A percentile compares a stretch with the other conserved stretches of the same genome.
These are phyloP conservation scores for Zygosaccharomyces lentus DNA, from an alignment of 805 yeast genomes.

Conservation along the genomic window DNA sequence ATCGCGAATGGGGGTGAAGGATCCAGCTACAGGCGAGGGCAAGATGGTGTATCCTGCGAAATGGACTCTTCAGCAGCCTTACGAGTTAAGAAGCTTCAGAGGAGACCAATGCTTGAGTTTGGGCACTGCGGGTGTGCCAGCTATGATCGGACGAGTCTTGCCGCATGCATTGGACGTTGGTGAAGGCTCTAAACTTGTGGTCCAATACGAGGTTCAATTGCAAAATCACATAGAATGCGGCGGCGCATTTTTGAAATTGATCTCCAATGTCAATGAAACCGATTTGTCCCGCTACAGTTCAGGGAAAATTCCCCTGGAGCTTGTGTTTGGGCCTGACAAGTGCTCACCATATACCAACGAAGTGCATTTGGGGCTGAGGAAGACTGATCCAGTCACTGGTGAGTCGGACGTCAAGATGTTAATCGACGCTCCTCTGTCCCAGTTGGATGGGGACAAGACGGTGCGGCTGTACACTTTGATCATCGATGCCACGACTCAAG, in stretches of 20 bases:
- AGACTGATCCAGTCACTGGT: slow-evolving; percentile 52
- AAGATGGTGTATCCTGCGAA: slow-evolving; percentile 60
- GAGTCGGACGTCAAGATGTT: slow-evolving; percentile 67
- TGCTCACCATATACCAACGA: slow-evolving; percentile 73
- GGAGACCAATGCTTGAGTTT: slow-evolving; percentile 75
- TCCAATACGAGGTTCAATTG: slow-evolving; percentile 84
- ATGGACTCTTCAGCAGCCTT: slow-evolving; percentile 66
- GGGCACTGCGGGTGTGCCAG: slow-evolving; percentile 71
- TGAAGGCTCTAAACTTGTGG: slow-evolving; percentile 60
- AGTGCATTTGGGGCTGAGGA: slow-evolving; percentile 69
- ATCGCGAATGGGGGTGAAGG: slow-evolving; percentile 44
- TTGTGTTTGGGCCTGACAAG: slow-evolving; percentile 93
- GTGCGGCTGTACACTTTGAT: slow-evolving; percentile 74
- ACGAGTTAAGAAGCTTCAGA: slow-evolving; percentile 33
- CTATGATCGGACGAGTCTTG: slow-evolving; percentile 69
- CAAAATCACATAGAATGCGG: slow-evolving; percentile 81
- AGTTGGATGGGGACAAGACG: slow-evolving; percentile 53
- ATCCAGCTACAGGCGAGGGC: slow-evolving; percentile 32
- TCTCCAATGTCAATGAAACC: slow-evolving; percentile 39
- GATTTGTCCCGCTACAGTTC: slow-evolving; percentile 37
- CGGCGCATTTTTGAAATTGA: slow-evolving; percentile 81
- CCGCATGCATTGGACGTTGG: slow-evolving; percentile 51
- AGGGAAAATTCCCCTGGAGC: slow-evolving; percentile 67
- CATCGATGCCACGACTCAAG: slow-evolving; percentile 52
- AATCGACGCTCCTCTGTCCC: slow-evolving; percentile 51